Conservation (phyloP, 2,329 filamentous ascomycete genomes). For the Claviceps spartinae region DNA sequence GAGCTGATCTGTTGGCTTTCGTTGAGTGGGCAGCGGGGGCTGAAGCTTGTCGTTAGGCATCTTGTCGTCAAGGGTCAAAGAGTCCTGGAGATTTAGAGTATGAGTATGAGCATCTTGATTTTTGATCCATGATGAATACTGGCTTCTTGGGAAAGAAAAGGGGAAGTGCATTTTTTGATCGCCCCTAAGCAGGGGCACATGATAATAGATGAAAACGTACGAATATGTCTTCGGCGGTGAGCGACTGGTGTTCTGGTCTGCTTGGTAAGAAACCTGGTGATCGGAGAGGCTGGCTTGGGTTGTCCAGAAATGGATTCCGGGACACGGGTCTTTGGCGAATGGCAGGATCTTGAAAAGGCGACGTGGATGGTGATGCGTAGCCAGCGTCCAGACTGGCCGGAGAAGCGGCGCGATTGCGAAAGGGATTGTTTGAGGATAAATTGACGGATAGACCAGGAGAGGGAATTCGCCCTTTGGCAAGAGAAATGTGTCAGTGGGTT, state of each 20-base stretch:
- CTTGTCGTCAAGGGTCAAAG: slow-evolving; percentile 52
- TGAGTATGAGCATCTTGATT: slow-evolving; percentile 4
- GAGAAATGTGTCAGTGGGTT: slow-evolving; percentile 4
- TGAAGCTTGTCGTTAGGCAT: slow-evolving; percentile 20
- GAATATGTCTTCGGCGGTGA: slow-evolving; percentile 59
- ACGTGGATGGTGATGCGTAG: slow-evolving; percentile 29
- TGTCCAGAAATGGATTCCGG: slow-evolving; percentile 64
- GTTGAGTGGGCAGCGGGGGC: slow-evolving; percentile 26
- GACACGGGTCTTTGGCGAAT: slow-evolving; percentile 46
- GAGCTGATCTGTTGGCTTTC: slow-evolving; percentile 20
- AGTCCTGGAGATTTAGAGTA: slow-evolving; percentile 37
- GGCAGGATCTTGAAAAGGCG: slow-evolving; percentile 44
- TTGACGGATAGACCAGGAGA: slow-evolving; percentile 42
- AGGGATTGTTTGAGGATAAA: slow-evolving; percentile 73
- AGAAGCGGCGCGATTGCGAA: slow-evolving; percentile 58
- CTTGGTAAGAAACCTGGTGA: slow-evolving; percentile 37
- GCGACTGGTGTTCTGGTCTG: slow-evolving; percentile 28
- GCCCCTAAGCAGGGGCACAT: not conserved
- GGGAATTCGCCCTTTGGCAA: slow-evolving; percentile 10
- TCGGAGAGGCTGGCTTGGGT: slow-evolving; percentile 26
- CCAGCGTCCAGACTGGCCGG: slow-evolving; percentile 28
- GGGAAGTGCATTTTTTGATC: not conserved
- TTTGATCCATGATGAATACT: not conserved
- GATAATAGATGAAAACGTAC: slow-evolving; percentile 38
- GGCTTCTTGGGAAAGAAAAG: not conserved